Percentiles rank a stretch among this genome's conserved stretches.
Evolutionary conservation across 2,329 filamentous ascomycete genomes (phyloP).

Genomic region (Xylaria sp.): DNA sequence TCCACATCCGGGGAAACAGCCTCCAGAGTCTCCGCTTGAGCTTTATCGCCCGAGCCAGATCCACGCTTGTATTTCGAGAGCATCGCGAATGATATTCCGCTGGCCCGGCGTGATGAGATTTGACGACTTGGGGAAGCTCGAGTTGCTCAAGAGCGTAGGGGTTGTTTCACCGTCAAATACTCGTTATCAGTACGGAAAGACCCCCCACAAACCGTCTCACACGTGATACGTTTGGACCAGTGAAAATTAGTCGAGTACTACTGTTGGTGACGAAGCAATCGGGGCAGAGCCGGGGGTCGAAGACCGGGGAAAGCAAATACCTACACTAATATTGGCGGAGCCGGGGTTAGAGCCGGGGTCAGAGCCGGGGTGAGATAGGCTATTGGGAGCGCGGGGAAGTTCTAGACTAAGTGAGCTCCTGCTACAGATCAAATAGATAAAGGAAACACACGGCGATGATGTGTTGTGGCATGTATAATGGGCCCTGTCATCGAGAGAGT

Average conservation of each 20-base stretch:
- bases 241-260: background rate
- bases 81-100: conserved; percentile 1
- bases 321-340: too few relatives aligned
- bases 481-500: too few relatives aligned
- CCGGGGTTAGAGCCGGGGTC: background rate
- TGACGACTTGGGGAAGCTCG: background rate
- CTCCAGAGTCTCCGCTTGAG: conserved; percentile 23
- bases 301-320: too few relatives aligned
- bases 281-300: conserved; percentile 12
- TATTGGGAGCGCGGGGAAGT: conserved; percentile 19
- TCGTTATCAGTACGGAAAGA: background rate
- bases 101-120: background rate
- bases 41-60: conserved; percentile 21
- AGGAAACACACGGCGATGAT: too few relatives aligned
- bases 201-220: conserved; percentile 2
- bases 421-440: background rate
- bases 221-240: background rate
- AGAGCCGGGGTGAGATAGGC: background rate
- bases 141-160: background rate
- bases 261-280: background rate
- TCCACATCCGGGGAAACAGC: conserved; percentile 11
- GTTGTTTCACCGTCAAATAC: conserved; percentile 7
- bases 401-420: background rate
- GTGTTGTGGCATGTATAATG: background rate
- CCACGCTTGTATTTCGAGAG: conserved; percentile 3